phyloP scores from a whole-genome alignment of 306 rosid genomes.

The Cucurbita moschata region DNA sequence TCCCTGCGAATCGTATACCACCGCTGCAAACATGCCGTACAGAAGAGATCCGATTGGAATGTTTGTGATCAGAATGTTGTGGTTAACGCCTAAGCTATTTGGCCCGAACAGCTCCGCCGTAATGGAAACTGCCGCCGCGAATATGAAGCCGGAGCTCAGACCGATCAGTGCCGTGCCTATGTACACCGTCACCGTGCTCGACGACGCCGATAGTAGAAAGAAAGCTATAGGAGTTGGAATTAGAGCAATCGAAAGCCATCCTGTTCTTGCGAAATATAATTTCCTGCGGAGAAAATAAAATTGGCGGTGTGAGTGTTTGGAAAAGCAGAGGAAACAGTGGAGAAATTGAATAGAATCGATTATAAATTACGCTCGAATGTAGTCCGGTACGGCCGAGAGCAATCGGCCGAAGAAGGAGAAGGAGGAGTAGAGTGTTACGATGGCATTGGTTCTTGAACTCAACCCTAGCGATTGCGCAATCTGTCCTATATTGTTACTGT shows the following conservation, averaged over 20 bases:
- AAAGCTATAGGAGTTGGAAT: constrained; percentile 85
- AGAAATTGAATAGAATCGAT: background rate
- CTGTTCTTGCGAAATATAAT: constrained; percentile 86
- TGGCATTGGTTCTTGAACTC: constrained; percentile 34
- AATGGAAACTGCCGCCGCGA: constrained; percentile 86
- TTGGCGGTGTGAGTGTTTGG: background rate
- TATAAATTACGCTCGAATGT: constrained; percentile 46
- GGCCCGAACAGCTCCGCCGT: constrained; percentile 94
- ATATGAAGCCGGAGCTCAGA: constrained; percentile 84
- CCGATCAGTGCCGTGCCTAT: constrained; percentile 71
- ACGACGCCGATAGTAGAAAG: constrained; percentile 50
- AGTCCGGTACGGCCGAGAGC: constrained; percentile 90
- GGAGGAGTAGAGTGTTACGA: constrained; percentile 71
- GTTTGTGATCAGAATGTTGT: constrained; percentile 81
- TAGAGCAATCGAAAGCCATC: constrained; percentile 73
- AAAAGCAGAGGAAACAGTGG: background rate
- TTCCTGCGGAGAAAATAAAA: constrained; percentile 33
- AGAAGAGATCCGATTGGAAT: constrained; percentile 84
- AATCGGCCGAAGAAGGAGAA: constrained; percentile 94
- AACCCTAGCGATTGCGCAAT: constrained; percentile 76
- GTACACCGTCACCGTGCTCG: constrained; percentile 23
- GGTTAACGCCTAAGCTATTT: constrained; percentile 62
- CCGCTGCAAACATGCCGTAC: constrained; percentile 69
- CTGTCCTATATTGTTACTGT: constrained; percentile 93
- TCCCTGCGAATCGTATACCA: constrained; percentile 56